Base-by-base conservation (phyloP, 2,329 filamentous ascomycete species). In the Coniochaeta sp. region DNA sequence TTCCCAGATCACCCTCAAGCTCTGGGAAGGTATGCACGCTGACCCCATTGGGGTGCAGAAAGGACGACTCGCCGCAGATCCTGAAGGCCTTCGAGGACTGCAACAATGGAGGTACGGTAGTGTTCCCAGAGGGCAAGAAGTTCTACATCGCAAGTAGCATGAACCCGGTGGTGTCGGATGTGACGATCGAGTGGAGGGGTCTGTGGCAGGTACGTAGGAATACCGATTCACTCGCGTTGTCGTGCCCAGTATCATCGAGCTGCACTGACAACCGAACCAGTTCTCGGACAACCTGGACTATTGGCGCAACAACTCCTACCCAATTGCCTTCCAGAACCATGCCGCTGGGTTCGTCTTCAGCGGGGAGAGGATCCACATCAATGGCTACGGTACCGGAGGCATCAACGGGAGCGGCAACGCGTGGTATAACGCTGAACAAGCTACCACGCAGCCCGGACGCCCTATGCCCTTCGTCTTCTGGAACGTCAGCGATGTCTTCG, bases 401-500 rank as follows among this genome's bases (percentile, higher is more conserved):
- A 82, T 84, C 57, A 67, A 81, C 60, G 81, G 81, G 6, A 82
- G 81, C 62, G 81, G 82, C 3, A 77, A 84, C 62, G 66, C 73
- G 1, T 84, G 81, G 81, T 84, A 84, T 62, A 76, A 71, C 19
- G 77, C 70, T 9, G 81, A 84, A 67, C 64, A 73, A 28, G 76
- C 72, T 16, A 63, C 68, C 6, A 83, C 80, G 0, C 75, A 75
- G 59, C 75, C 76, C 1, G 81, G 81, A 3, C 70, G 82, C 11
- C 81, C 81, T 0, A 84, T 84, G 81, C 80, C 81, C 0, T 83
- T 84, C 61, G 80, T 83, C 4, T 77, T 82, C 58, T 84, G 81
- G 81, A 84, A 84, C 63, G 78, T 81, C 3, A 78, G 75, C n/a
- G 75, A 83, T 59, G 80, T 84, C 2, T 70, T 72, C 4, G 79